phyloP scores from a whole-genome alignment of 257 asterid genomes.

The Jacaranda copaia region DNA sequence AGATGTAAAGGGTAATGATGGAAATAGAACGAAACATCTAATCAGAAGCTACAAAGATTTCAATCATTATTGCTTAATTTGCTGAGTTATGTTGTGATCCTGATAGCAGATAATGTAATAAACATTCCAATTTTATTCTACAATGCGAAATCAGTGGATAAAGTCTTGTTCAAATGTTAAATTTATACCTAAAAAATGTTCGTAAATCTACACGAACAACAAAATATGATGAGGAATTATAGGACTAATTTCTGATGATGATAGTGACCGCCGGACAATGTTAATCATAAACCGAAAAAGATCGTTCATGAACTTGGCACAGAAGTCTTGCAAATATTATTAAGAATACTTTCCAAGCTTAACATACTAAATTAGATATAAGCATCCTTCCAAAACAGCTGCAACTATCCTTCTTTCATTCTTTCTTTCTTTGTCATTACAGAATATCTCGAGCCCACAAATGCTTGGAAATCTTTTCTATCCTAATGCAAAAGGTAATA shows the following conservation, averaged over 20 bases:
- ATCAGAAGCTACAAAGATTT: too few species aligned
- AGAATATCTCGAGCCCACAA: not conserved
- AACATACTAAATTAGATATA: not conserved
- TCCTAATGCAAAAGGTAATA: not conserved
- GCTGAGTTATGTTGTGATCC: too few species aligned
- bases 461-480: too few species aligned
- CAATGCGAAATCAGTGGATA: not conserved
- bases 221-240: not conserved
- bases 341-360: not conserved
- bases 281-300: not conserved
- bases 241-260: not conserved
- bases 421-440: slow-evolving; percentile 1
- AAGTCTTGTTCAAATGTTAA: not conserved
- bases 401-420: not conserved
- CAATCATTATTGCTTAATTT: too few species aligned
- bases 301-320: not conserved
- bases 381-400: not conserved
- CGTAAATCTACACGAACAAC: not conserved
- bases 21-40: too few species aligned
- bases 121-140: too few species aligned
- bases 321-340: not conserved
- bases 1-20: too few species aligned
- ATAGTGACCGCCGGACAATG: not conserved
- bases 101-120: too few species aligned
- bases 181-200: not conserved